phyloP scores from a whole-genome alignment of 192 early-diverging fungal genomes.

The Gonapodya prolifera region DNA sequence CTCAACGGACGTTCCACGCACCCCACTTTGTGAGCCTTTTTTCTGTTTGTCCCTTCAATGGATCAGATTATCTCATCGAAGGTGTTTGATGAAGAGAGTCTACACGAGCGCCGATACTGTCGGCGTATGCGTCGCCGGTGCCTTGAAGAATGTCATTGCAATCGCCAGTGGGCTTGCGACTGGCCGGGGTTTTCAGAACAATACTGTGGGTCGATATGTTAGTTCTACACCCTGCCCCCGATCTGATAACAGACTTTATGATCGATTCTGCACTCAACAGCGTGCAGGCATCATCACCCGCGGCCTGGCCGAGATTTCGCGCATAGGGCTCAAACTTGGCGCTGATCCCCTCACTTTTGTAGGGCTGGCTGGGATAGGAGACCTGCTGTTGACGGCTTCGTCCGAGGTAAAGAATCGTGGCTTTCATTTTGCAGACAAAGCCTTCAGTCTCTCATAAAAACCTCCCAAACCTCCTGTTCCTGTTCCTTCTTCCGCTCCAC shows the following conservation, averaged over 20 bases:
- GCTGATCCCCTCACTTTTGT: slow-evolving; percentile 34
- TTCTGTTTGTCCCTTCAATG: background rate
- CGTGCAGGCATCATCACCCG: slow-evolving; percentile 35
- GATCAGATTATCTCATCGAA: too few relatives aligned
- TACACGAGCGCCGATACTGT: slow-evolving; percentile 25
- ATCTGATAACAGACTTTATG: too few relatives aligned
- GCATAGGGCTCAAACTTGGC: slow-evolving; percentile 29
- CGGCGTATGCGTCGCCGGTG: slow-evolving; percentile 33
- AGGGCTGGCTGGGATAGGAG: slow-evolving; percentile 15
- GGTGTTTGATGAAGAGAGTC: slow-evolving; percentile 19
- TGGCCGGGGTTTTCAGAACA: slow-evolving; percentile 31
- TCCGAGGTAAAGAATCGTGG: too few relatives aligned
- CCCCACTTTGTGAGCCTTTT: slow-evolving; percentile 30
- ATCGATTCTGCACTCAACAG: background rate
- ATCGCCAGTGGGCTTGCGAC: slow-evolving; percentile 29
- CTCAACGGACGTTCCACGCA: slow-evolving; percentile 30
- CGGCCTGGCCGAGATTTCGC: slow-evolving; percentile 27
- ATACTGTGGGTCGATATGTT: slow-evolving; percentile 8
- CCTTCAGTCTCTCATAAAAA: background rate
- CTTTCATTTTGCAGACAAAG: too few relatives aligned
- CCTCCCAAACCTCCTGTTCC: too few relatives aligned
- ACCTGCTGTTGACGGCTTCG: background rate
- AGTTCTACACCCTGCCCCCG: too few relatives aligned
- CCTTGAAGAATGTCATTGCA: slow-evolving; percentile 37
- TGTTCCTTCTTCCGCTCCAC: background rate